Percentiles rank a stretch among this genome's conserved stretches.
phyloP scores from a whole-genome alignment of 2,329 filamentous ascomycete genomes.

The Claviceps purpurea region DNA sequence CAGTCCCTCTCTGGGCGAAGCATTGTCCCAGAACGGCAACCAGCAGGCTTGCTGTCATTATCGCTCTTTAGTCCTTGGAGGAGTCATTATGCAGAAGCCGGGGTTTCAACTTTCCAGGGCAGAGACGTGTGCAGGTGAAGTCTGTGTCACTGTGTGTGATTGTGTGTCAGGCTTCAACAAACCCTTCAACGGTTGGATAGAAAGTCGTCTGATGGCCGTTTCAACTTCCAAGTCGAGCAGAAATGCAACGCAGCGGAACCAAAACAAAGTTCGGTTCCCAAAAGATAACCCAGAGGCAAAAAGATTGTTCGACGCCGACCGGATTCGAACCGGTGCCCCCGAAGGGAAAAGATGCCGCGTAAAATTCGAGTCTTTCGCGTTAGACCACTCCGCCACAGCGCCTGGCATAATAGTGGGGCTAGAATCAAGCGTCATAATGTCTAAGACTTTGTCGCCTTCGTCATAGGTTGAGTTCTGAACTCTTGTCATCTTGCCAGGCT shows the following conservation, averaged over 20 bases:
- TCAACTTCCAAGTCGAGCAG: too few relatives aligned
- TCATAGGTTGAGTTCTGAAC: too few relatives aligned
- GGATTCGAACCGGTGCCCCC: constrained; percentile 22
- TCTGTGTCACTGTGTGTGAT: too few relatives aligned
- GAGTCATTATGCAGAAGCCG: neutral
- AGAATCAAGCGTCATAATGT: neutral
- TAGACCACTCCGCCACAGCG: constrained; percentile 20
- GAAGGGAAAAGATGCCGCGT: constrained; percentile 15
- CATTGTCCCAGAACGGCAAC: neutral
- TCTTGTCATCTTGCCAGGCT: too few relatives aligned
- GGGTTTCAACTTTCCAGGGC: neutral
- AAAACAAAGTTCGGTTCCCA: too few relatives aligned
- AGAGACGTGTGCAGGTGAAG: neutral
- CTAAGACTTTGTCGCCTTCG: too few relatives aligned
- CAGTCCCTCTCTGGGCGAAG: neutral
- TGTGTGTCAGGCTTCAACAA: neutral
- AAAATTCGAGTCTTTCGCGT: constrained; percentile 19
- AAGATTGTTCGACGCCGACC: constrained; percentile 14
- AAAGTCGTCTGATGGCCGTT: too few relatives aligned
- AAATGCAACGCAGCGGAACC: too few relatives aligned
- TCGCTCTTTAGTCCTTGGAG: neutral
- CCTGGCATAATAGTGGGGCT: neutral
- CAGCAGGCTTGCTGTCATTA: neutral
- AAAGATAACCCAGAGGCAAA: neutral
- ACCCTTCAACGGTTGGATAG: too few relatives aligned